These are phyloP conservation scores for Diaporthe caulivora DNA, from an alignment of 2,329 filamentous ascomycete genomes.

Conservation along the genomic window DNA sequence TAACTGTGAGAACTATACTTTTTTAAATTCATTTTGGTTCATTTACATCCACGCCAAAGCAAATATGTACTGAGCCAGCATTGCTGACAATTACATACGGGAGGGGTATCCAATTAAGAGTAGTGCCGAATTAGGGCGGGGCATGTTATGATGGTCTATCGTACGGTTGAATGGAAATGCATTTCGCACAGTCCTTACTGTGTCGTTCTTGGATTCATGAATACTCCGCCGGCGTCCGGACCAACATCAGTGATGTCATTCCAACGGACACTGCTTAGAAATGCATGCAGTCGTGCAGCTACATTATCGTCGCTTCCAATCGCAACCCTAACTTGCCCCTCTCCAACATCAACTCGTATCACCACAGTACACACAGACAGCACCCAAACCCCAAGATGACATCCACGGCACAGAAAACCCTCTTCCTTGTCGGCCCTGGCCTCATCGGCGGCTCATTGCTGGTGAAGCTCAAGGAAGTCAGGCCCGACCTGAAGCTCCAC, in stretches of 20 bases:
- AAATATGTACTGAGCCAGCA: too few species aligned
- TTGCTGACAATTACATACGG: too few species aligned
- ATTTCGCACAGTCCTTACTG: neutral
- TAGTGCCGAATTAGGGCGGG: too few species aligned
- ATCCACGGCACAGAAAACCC: constrained; percentile 31
- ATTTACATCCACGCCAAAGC: too few species aligned
- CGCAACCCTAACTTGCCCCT: neutral
- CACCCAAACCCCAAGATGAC: neutral
- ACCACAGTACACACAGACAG: neutral
- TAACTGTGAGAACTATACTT: too few species aligned
- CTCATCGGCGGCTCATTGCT: constrained; percentile 38
- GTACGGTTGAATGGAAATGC: neutral
- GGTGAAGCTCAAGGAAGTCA: constrained; percentile 34
- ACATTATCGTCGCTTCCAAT: neutral
- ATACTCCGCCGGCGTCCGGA: neutral
- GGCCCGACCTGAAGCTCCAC: constrained; percentile 36
- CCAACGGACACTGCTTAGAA: neutral
- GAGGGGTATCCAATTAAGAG: too few species aligned
- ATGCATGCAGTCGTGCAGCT: neutral
- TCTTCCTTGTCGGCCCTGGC: constrained; percentile 38
- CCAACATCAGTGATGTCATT: neutral
- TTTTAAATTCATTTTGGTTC: too few species aligned
- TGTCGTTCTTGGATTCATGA: too few species aligned
- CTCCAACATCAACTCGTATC: neutral
- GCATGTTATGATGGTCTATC: too few species aligned